Evolutionary conservation across 768 basidiomycete genomes (phyloP).

Genomic region (Lentinula detonsa): DNA sequence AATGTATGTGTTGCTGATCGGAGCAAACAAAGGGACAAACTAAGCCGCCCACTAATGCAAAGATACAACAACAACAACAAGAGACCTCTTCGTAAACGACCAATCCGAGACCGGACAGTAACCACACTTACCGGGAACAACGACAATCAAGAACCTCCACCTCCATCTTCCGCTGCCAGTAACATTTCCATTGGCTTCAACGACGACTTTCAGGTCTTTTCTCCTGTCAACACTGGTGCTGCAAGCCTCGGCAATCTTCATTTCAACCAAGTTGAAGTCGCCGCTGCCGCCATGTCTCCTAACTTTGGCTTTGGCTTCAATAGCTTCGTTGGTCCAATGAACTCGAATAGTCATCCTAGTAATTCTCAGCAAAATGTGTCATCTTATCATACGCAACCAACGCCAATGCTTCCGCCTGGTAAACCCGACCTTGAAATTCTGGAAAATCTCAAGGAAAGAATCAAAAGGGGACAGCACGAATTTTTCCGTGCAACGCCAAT

Average conservation of each 20-base stretch:
- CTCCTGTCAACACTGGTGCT: neutral
- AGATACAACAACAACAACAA: neutral
- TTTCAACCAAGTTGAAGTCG: neutral
- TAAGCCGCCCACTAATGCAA: neutral
- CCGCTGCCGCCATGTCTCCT: neutral
- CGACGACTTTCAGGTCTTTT: neutral
- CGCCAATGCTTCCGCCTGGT: slow-evolving; percentile 37
- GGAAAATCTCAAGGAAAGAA: slow-evolving; percentile 67
- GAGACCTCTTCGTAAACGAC: neutral
- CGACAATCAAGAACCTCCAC: neutral
- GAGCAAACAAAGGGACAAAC: neutral
- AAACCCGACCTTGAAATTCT: slow-evolving; percentile 68
- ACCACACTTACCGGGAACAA: neutral
- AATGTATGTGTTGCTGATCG: neutral
- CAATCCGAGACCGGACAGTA: neutral
- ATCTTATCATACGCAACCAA: neutral
- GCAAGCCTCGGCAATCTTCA: neutral
- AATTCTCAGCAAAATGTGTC: neutral
- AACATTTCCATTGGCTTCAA: neutral
- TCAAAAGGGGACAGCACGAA: slow-evolving; percentile 69
- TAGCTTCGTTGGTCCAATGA: slow-evolving; percentile 3
- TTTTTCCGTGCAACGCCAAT: slow-evolving; percentile 62
- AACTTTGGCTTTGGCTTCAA: slow-evolving; percentile 4
- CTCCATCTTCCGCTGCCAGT: neutral
- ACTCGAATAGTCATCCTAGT: neutral